Base-by-base conservation (phyloP, 495 filamentous ascomycete genomes). In the Lepidopterella palustris region DNA sequence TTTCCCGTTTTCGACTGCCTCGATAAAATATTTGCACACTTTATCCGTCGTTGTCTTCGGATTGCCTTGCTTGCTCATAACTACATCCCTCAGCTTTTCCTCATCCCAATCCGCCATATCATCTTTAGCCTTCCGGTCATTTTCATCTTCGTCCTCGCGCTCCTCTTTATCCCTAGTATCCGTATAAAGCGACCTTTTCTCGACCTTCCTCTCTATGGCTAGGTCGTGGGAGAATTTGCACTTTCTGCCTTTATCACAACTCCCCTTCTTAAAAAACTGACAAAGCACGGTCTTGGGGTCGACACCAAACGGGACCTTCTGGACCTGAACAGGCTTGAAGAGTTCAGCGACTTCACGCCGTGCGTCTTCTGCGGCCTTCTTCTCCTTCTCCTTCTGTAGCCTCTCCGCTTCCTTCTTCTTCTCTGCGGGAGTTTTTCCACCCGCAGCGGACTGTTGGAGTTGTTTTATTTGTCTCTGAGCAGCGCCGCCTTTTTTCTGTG, bases 201-300 rank as follows among this genome's bases (percentile, higher is more conserved):
- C 84, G 23, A 84, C 78, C 81, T 92, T 97, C 62, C 93, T 82
- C 78, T 96, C 93, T 28, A 96, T 75, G 25, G 85, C 85, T 61
- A 89, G 71, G 71, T 99, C 92, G 75, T 99, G 93, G 39, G 87
- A 87, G 74, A 99, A 97, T 74, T 97, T 99, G 79, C 93, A 99
- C 76, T 93, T 96, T 71, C 82, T 85, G 58, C 72, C 93, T 80
- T 99, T 99, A 66, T 99, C 93, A 71, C 93, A 99, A 65, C 88
- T 84, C 4, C 95, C 95, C 74, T 95, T 92, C 76, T 97, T 97
- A 82, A 80, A 95, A 76, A 95, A 97, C 31, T 89, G 80, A 70
- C 93, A 99, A 24, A 99, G 74, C n/a, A 99, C 89, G 0, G 92
- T 97, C 81, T 97, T 99, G 5, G 93, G 93, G 68, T 99, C 93